phyloP scores from a whole-genome alignment of 2,329 filamentous ascomycete species.

The Colletotrichum brevisporum region DNA sequence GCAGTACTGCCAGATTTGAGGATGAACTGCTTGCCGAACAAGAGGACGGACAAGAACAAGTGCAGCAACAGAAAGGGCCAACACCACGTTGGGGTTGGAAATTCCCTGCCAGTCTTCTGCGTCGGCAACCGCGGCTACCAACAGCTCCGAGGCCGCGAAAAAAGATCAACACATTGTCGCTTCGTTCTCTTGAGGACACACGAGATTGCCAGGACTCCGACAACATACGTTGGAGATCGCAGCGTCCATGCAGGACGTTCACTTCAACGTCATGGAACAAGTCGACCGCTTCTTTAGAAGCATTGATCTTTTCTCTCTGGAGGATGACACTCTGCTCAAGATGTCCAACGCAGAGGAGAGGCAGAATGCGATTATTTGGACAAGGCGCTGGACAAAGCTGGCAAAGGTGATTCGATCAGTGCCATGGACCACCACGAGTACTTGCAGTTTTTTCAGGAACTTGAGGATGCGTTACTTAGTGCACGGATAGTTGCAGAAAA shows the following conservation, averaged over 20 bases:
- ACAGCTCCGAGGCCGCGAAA: slow-evolving; percentile 66
- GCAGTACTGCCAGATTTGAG: slow-evolving; percentile 10
- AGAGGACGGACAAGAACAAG: background rate
- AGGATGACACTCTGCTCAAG: background rate
- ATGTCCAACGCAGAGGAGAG: slow-evolving; percentile 14
- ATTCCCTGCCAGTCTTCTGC: slow-evolving; percentile 73
- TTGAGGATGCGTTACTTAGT: background rate
- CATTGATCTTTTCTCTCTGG: slow-evolving; percentile 20
- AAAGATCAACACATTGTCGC: slow-evolving; percentile 65
- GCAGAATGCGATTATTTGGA: slow-evolving; percentile 4
- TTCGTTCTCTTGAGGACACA: slow-evolving; percentile 68
- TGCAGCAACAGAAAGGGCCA: slow-evolving; percentile 51
- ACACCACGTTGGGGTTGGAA: slow-evolving; percentile 72
- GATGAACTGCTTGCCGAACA: slow-evolving; percentile 24
- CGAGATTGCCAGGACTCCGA: slow-evolving; percentile 71
- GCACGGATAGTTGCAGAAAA: slow-evolving; percentile 1
- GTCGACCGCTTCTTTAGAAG: slow-evolving; percentile 9
- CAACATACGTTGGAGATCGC: slow-evolving; percentile 72
- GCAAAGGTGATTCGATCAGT: background rate
- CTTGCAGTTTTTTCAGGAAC: slow-evolving; percentile 3
- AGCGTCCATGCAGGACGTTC: slow-evolving; percentile 46
- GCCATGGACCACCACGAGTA: background rate
- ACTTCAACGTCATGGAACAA: slow-evolving; percentile 13
- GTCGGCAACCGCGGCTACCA: slow-evolving; percentile 75
- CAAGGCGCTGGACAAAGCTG: slow-evolving; percentile 1